A percentile compares a stretch with the other conserved stretches of the same genome.
Conservation (phyloP, 176 grass and related monocot species). For the Lolium perenne region DNA sequence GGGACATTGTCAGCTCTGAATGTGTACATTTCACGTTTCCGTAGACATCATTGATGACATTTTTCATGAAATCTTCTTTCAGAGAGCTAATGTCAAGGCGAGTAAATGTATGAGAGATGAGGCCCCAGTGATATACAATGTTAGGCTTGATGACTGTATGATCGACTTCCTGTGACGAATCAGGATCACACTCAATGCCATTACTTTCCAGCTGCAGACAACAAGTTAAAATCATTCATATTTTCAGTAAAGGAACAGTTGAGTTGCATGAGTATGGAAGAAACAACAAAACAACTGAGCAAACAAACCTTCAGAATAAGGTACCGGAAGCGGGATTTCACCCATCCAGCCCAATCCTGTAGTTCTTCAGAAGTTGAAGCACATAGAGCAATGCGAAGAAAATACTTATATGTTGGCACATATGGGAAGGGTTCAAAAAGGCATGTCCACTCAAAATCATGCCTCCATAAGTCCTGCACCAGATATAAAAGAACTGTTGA, state of each 20-base stretch:
- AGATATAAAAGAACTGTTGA: constrained; percentile 17
- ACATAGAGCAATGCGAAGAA: constrained; percentile 60
- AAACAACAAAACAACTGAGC: constrained; percentile 11
- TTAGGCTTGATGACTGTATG: constrained; percentile 52
- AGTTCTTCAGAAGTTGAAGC: constrained; percentile 50
- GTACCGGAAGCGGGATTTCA: constrained; percentile 66
- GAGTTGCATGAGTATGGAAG: neutral
- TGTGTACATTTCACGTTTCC: constrained; percentile 43
- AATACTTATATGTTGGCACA: constrained; percentile 38
- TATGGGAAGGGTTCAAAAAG: constrained; percentile 73
- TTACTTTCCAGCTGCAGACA: constrained; percentile 55
- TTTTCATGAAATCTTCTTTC: constrained; percentile 62
- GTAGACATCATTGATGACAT: constrained; percentile 54
- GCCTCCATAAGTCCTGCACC: constrained; percentile 49
- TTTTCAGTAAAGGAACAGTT: constrained; percentile 12
- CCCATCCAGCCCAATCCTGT: constrained; percentile 74
- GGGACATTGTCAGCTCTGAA: constrained; percentile 47
- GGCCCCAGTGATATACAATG: constrained; percentile 64
- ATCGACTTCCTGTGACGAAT: constrained; percentile 58
- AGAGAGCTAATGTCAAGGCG: constrained; percentile 34
- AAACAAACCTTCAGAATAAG: constrained; percentile 67
- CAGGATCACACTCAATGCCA: constrained; percentile 58
- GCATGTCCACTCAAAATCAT: constrained; percentile 49
- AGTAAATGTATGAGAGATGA: constrained; percentile 25
- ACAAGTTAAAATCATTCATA: neutral